Evolutionary conservation across 768 basidiomycete species (phyloP), one percentile per base, ranked within the genome.

Genomic region (Melanogaster broomeanus): DNA sequence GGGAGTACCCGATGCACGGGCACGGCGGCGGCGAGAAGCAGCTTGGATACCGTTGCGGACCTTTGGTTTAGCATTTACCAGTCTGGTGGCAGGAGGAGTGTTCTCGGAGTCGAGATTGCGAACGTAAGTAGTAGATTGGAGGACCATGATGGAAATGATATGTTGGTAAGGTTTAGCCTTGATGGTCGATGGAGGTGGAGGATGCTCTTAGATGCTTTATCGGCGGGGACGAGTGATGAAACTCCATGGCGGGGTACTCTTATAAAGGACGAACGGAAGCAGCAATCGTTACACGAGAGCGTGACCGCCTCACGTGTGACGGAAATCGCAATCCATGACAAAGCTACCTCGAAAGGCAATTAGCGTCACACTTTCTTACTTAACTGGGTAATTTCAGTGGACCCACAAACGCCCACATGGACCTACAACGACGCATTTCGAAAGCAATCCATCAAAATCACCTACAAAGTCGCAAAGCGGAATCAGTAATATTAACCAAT

Each of bases 11-110:
- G 62, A 61, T 6, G 59, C 55, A 33, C 72, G 72, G 16, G 64
- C 66, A n/a, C 77, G 73, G 28, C 77, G 72, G 11, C 76, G 74
- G 45, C 68, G 72, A 15, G 71, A 60, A 0, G 71, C 67, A 1
- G 57, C 69, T 21, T 71, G 67, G 4, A 69, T 69, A 31, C 67
- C 67, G 10, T 56, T 63, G 1, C 51, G 67, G 4, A 65, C 59
- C 19, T 61, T 66, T 21, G 45, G 37, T 33, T 56, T 61, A 19
- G 50, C 5, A 5, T 34, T 48, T 1, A 55, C 9, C 2, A 27
- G 49, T 21, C 35, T 55, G 39, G 51, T 4, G 6, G 56, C 45
- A 3, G 69, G 71, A 15, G 72, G 72, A 0, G 63, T 64, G 53
- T 76, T 75, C 49, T 74, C 74, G 5, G 59, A 48, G 42, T 71